Base-by-base conservation (phyloP, 169 alveolate species). In the Cryptosporidium parvum region DNA sequence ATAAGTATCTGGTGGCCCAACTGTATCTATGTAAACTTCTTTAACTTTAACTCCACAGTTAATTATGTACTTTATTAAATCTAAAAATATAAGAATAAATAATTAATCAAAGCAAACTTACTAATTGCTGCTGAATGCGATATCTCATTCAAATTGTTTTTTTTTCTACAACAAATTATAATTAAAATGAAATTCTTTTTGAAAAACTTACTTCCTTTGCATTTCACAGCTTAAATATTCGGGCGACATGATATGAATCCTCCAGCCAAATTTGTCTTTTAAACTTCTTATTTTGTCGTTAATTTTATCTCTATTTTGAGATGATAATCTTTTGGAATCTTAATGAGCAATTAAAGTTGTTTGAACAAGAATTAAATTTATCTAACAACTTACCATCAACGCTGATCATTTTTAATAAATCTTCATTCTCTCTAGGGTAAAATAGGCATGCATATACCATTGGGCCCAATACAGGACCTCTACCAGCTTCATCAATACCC, bases 391-490 rank as follows among this genome's bases (percentile, higher is more conserved):
- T 39, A 93, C 96, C 97, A 80, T 96, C 97, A 39, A 95, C 96
- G 45, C 89, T 93, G 70, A 95, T 91, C 71, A 93, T 93, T 85
- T 91, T 95, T 85, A 95, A 92, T 67, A 85, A 75, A 65, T 91
- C 86, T 58, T 93, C 94, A 67, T 75, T 91, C 42, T 86, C 95
- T 12, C 86, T 93, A 4, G 98, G 96, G 94, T 99, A 98, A 73
- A 86, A 96, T 61, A 97, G 95, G 80, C 98, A 96, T 10, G 98
- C 99, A 93, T 97, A 98, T 44, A 98, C 99, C 99, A 98, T 97
- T 23, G 99, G 99, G 9, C 99, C 99, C 67, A 98, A 86, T 16
- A 98, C 99, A 26, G 99, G 99, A 9, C 99, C 99, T 89, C 99
- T 91, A 9, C 99, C 99, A 14, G 99, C 99, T 85, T 98, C 99